Conservation (phyloP, 176 grass and related monocot genomes). For the Stipa capillata region DNA sequence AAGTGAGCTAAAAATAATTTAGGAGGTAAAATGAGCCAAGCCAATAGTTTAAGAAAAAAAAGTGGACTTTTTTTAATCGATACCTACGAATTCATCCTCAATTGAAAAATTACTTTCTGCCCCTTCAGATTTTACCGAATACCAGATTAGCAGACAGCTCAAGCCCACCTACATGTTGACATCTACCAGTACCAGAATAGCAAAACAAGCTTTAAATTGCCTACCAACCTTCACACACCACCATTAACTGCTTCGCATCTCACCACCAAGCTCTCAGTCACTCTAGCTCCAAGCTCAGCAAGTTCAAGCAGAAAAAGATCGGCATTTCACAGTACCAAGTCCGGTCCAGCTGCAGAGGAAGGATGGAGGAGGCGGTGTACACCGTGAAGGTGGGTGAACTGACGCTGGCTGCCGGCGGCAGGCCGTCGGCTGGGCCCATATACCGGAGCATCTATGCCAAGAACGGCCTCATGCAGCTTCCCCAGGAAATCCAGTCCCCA, state of each 20-base stretch:
- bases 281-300: neutral
- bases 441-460: constrained; percentile 75
- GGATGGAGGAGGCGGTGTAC: constrained; percentile 51
- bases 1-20: no score
- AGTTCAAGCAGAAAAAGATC: neutral
- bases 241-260: constrained; percentile 33
- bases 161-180: neutral
- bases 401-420: constrained; percentile 34
- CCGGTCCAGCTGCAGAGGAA: neutral
- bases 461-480: constrained; percentile 65
- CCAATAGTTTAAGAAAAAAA: no score
- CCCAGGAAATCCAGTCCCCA: constrained; percentile 51
- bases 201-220: constrained; percentile 44
- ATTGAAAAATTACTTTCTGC: neutral
- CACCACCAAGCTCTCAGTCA: neutral
- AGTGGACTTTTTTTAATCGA: no score
- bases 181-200: constrained; percentile 1
- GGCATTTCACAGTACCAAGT: neutral
- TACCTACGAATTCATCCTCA: no score
- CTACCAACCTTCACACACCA: constrained; percentile 13
- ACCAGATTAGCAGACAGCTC: neutral
- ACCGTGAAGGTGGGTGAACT: constrained; percentile 69
- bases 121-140: neutral
- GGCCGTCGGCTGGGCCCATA: constrained; percentile 55
- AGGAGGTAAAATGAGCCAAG: no score